Percentiles rank a stretch among this genome's conserved stretches.
phyloP scores from a whole-genome alignment of 2,329 filamentous ascomycete species.

The Neonectria hederae region DNA sequence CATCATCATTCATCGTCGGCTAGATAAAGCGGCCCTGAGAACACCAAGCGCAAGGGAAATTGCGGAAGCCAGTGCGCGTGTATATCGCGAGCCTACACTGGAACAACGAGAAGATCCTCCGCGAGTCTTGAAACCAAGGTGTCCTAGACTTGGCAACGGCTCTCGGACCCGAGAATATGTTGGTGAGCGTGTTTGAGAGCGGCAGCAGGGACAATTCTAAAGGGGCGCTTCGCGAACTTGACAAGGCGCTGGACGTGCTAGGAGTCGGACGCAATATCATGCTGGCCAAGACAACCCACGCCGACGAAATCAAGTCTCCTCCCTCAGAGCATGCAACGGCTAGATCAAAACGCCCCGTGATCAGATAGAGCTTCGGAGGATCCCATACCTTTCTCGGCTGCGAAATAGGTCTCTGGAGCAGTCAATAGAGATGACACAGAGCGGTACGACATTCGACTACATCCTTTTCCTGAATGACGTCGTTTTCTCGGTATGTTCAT shows the following conservation, averaged over 20 bases:
- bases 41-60: neutral
- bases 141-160: conserved; percentile 63
- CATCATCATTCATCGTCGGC: neutral
- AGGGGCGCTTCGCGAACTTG: conserved; percentile 64
- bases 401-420: conserved; percentile 71
- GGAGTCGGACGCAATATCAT: conserved; percentile 63
- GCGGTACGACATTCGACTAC: conserved; percentile 62
- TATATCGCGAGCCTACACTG: conserved; percentile 75
- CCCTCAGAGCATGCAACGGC: conserved; percentile 54
- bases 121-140: conserved; percentile 68
- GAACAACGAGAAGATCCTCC: conserved; percentile 69
- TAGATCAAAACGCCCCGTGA: conserved; percentile 68
- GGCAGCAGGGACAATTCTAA: conserved; percentile 76
- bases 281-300: conserved; percentile 65
- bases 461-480: conserved; percentile 71
- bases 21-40: neutral
- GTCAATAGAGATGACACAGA: conserved; percentile 57
- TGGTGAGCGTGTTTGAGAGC: conserved; percentile 72
- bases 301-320: conserved; percentile 58
- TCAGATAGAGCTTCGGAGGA: conserved; percentile 66
- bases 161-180: conserved; percentile 71
- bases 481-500: conserved; percentile 59
- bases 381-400: conserved; percentile 72
- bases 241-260: conserved; percentile 58
- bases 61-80: conserved; percentile 48